phyloP scores from a whole-genome alignment of 768 basidiomycete genomes.

The Trametopsis cervina region DNA sequence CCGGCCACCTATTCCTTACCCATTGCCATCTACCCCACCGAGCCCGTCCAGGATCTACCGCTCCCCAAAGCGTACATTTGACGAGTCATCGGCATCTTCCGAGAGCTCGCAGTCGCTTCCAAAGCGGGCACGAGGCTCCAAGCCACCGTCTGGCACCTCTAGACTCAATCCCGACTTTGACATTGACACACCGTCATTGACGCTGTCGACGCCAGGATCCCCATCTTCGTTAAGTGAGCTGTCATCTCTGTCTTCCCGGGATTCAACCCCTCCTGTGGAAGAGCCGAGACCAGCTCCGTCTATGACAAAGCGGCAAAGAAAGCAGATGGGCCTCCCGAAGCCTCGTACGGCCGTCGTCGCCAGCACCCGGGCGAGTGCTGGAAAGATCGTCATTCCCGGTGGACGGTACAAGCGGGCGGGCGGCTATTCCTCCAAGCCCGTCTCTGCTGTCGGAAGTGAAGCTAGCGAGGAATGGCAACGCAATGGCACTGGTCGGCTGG shows the following conservation, averaged over 20 bases:
- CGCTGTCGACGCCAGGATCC: conserved; percentile 15
- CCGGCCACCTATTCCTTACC: conserved; percentile 13
- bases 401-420: conserved; percentile 34
- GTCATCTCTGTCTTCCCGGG: conserved; percentile 30
- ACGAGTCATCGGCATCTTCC: conserved; percentile 43
- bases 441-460: conserved; percentile 20
- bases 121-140: conserved; percentile 23
- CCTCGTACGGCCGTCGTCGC: conserved; percentile 29
- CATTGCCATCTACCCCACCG: conserved; percentile 13
- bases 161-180: conserved; percentile 24
- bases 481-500: conserved; percentile 67
- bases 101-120: conserved; percentile 24
- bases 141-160: conserved; percentile 4
- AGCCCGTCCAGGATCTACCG: conserved; percentile 20
- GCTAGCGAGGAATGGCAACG: conserved; percentile 47
- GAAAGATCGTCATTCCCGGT: conserved; percentile 58
- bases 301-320: conserved; percentile 63
- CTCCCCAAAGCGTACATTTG: conserved; percentile 55
- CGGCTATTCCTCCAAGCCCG: conserved; percentile 10
- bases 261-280: conserved; percentile 24
- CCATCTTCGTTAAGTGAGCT: conserved; percentile 31
- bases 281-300: conserved; percentile 25
- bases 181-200: conserved; percentile 22
- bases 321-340: conserved; percentile 62
- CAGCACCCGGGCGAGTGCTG: conserved; percentile 29